Evolutionary conservation across 805 yeast genomes (phyloP), one percentile per base, ranked within the genome.

Genomic region (Saturnispora hagleri): DNA sequence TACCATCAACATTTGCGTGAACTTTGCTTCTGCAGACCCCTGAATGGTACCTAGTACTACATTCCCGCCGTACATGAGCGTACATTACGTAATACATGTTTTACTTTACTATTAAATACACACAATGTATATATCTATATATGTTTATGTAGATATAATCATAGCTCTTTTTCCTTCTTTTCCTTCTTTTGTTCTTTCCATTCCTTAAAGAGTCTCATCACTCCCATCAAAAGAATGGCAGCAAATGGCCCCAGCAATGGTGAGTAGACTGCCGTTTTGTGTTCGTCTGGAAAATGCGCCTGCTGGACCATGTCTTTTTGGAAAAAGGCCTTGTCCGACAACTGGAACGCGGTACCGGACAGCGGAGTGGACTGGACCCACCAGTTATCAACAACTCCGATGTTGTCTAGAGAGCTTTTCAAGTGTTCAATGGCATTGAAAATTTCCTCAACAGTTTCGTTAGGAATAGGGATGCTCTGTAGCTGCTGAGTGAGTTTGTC

Each of bases 261-360:
- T 62, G 89, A 72, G 58, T 89, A 93, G 1, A 93, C 96, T 0
- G 99, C 98, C 61, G 93, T 74, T 65, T 88, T 90, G 64, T 91
- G 99, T 65, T 91, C 97, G 57, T 86, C 91, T 0, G 99, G 98
- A 73, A 90, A 89, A 66, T 86, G 89, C 51, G 85, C 88, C 63
- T 91, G 97, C 61, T 89, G 95, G 28, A 93, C 88, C 97, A 93
- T 91, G 65, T 85, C 90, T 59, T 87, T 86, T 59, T 91, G 95
- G 65, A 91, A 91, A 61, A 91, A 91, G 0, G 98, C 97, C 45
- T 72, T 72, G 57, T 82, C 76, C 0, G 97, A 85, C 45, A 74
- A 68, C 13, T 69, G 61, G 43, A 82, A 71, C 0, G 95, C 87
- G n/a, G 64, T 59, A 13, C 83, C 75, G 1, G 81, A 73, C 15